Evolutionary conservation across 2,329 filamentous ascomycete species (phyloP), one percentile per base, ranked within the genome.

Genomic region (Aspergillus sp.): DNA sequence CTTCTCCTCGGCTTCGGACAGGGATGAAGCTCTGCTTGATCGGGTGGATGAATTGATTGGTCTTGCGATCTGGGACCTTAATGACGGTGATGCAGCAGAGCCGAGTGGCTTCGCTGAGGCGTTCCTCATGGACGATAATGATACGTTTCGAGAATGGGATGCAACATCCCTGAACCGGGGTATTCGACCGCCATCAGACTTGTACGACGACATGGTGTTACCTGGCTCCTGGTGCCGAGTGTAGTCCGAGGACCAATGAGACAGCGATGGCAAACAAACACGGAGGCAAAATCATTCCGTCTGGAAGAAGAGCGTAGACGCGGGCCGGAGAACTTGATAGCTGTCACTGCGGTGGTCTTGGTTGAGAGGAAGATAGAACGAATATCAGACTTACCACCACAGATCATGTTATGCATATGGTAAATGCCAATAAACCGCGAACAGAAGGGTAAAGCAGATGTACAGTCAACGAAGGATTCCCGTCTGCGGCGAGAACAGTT

Each of bases 151-250:
- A 53, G 54, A 43, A 49, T 64, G 61, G 48, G 57, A 47, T 45
- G 58, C 59, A 50, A 57, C 50, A 57, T 66, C 59, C 57, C 58
- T 64, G 42, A 65, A 52, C 56, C 63, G 62, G 55, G 64, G 63
- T 63, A 63, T 63, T 58, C 64, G 65, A 57, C 61, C 59, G 44
- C 61, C 63, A 57, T 65, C 65, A 58, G 59, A 56, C 59, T 58
- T 70, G 63, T 71, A 62, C 59, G 65, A 70, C 57, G 67, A 64
- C 72, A 75, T 75, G 56, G 59, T 69, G 62, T 50, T 63, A 68
- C 58, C 55, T 54, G 53, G 50, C 45, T 58, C 53, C 52, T 62
- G 56, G 56, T 57, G 57, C 61, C 56, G 58, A 59, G 54, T 16
- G 14, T 41, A 63, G 63, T 62, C 52, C 59, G 60, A 58, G 60